Conservation (phyloP, 805 yeast species). For the Nakazawaea wyomingensis region DNA sequence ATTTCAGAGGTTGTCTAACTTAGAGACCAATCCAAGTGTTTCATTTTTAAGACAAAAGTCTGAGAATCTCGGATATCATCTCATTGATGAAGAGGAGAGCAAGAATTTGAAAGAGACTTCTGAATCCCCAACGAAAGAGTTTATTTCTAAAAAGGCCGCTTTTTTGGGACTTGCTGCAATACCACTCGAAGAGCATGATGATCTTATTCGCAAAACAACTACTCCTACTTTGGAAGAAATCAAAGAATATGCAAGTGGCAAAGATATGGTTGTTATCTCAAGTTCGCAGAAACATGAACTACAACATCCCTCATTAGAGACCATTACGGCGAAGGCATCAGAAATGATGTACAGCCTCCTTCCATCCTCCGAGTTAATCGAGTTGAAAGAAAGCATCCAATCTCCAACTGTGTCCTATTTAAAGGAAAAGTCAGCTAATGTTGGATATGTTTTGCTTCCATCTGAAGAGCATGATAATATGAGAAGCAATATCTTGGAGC, state of each 20-base stretch:
- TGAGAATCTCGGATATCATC: slow-evolving; percentile 20
- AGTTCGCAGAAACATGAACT: background rate
- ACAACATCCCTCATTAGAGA: background rate
- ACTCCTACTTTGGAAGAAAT: slow-evolving; percentile 3
- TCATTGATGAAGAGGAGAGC: slow-evolving; percentile 21
- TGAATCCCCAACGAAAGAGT: slow-evolving; percentile 18
- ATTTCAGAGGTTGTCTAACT: slow-evolving; percentile 2
- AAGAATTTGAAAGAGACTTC: slow-evolving; percentile 12
- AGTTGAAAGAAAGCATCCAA: background rate
- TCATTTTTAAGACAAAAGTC: slow-evolving; percentile 1
- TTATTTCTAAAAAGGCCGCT: slow-evolving; percentile 17
- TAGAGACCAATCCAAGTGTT: slow-evolving; percentile 2
- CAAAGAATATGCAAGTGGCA: background rate
- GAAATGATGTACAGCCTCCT: background rate
- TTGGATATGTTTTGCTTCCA: slow-evolving; percentile 13
- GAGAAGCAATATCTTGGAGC: background rate
- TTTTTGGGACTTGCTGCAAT: slow-evolving; percentile 17
- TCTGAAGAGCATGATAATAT: slow-evolving; percentile 9
- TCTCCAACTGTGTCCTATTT: slow-evolving; percentile 17
- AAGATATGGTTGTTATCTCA: background rate
- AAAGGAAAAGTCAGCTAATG: slow-evolving; percentile 10
- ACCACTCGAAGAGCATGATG: slow-evolving; percentile 14
- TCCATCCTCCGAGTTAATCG: background rate
- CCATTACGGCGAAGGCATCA: background rate
- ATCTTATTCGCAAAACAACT: slow-evolving; percentile 6